Evolutionary conservation across 129 eudicot species (phyloP).

Genomic region (Helichrysum umbraculigerum): DNA sequence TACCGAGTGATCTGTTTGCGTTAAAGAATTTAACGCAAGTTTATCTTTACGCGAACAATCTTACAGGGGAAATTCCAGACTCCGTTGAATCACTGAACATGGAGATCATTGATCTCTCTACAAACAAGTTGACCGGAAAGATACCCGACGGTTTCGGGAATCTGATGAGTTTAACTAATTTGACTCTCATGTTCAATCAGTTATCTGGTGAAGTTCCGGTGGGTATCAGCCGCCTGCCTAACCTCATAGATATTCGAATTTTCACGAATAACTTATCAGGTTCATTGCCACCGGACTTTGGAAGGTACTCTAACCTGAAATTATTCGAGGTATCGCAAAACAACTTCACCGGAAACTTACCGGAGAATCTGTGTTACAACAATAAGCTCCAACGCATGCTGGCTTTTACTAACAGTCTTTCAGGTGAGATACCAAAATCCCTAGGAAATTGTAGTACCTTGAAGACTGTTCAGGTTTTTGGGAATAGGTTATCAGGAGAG

Average conservation of each 20-base stretch:
- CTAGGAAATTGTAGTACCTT: conserved; percentile 51
- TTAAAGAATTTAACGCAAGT: conserved; percentile 51
- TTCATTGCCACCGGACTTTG: conserved; percentile 65
- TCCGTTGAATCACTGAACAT: conserved; percentile 45
- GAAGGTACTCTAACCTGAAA: conserved; percentile 53
- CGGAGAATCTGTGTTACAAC: conserved; percentile 50
- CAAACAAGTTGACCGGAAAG: conserved; percentile 52
- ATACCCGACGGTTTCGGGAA: conserved; percentile 59
- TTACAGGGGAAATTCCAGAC: conserved; percentile 67
- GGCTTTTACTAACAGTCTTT: conserved; percentile 47
- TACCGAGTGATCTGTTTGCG: conserved; percentile 55
- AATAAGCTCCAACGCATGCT: conserved; percentile 40
- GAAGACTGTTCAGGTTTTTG: conserved; percentile 35
- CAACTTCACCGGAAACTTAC: conserved; percentile 47
- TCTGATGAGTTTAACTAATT: conserved; percentile 39
- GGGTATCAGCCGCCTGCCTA: conserved; percentile 53
- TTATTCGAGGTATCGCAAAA: conserved; percentile 50
- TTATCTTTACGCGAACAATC: conserved; percentile 50
- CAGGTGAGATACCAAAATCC: conserved; percentile 58
- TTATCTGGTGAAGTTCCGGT: conserved; percentile 70
- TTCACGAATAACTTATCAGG: conserved; percentile 57
- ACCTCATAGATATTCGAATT: conserved; percentile 36
- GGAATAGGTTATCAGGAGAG: conserved; percentile 56
- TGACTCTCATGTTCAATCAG: conserved; percentile 48
- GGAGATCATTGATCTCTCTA: conserved; percentile 54